Evolutionary conservation across 305 asterid species (phyloP).

Genomic region (Vinca major): DNA sequence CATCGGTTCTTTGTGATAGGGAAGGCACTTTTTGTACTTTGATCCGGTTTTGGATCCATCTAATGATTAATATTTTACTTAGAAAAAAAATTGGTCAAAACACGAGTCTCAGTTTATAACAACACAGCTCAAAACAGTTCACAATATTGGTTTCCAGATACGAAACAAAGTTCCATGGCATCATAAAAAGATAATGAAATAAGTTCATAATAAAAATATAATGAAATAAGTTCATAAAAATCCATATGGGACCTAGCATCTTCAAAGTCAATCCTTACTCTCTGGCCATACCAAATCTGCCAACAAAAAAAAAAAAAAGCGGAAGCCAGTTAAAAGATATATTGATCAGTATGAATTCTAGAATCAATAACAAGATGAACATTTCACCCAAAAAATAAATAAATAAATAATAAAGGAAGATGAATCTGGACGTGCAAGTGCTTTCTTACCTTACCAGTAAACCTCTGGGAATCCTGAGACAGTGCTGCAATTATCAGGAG

Average conservation of each 20-base stretch:
- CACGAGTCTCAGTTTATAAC: too few species aligned
- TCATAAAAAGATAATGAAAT: too few species aligned
- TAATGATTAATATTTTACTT: too few species aligned
- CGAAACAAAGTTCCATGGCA: too few species aligned
- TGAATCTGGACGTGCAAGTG: background rate
- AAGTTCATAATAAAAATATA: background rate
- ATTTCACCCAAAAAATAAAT: too few species aligned
- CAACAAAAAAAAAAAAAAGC: background rate
- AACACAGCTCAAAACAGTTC: too few species aligned
- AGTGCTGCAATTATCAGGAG: slow-evolving; percentile 15
- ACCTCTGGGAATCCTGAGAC: background rate
- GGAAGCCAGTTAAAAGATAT: background rate
- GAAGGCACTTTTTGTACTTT: too few species aligned
- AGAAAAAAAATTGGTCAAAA: too few species aligned
- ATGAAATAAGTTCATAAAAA: background rate
- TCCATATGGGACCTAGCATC: background rate
- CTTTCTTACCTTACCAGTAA: background rate
- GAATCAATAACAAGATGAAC: background rate
- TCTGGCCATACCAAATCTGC: background rate
- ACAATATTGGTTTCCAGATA: too few species aligned
- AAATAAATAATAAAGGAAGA: too few species aligned
- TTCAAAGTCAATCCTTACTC: background rate
- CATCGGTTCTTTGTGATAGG: too few species aligned
- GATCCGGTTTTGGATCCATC: too few species aligned
- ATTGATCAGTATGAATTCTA: background rate